Percentiles rank a stretch among this genome's conserved stretches.
phyloP scores from a whole-genome alignment of 2,329 filamentous ascomycete species.

The Colletotrichum endophyticum region DNA sequence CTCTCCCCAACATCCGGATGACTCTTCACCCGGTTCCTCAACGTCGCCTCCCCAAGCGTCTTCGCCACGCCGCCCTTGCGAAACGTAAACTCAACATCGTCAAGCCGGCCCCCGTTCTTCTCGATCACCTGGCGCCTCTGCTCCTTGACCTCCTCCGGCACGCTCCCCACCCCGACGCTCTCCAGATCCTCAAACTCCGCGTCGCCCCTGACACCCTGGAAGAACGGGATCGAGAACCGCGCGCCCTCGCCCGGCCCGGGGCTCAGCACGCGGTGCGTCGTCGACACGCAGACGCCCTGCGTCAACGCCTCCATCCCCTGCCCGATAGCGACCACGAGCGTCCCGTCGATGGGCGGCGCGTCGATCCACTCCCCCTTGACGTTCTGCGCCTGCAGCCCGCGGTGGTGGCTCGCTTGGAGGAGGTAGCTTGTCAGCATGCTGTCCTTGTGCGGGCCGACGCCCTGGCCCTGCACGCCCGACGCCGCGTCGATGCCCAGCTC shows the following conservation, averaged over 20 bases:
- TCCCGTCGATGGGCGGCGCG: constrained; percentile 75
- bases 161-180: constrained; percentile 56
- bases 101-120: constrained; percentile 62
- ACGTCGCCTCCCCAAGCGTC: constrained; percentile 80
- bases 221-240: constrained; percentile 84
- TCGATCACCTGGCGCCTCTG: constrained; percentile 65
- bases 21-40: constrained; percentile 84
- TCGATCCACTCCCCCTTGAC: constrained; percentile 80
- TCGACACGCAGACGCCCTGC: constrained; percentile 79
- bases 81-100: constrained; percentile 90
- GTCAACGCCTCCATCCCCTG: constrained; percentile 88
- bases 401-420: constrained; percentile 78
- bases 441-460: constrained; percentile 83
- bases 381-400: constrained; percentile 84
- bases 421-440: constrained; percentile 84
- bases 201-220: constrained; percentile 83
- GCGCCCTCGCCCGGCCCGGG: constrained; percentile 73
- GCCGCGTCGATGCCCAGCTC: constrained; percentile 53
- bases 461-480: constrained; percentile 52
- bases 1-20: constrained; percentile 86
- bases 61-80: constrained; percentile 69
- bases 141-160: constrained; percentile 67
- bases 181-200: constrained; percentile 81
- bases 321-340: constrained; percentile 85
- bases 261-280: constrained; percentile 83